Evolutionary conservation across 2,329 filamentous ascomycete species (phyloP).

Genomic region (Botrytis hyacinthi): DNA sequence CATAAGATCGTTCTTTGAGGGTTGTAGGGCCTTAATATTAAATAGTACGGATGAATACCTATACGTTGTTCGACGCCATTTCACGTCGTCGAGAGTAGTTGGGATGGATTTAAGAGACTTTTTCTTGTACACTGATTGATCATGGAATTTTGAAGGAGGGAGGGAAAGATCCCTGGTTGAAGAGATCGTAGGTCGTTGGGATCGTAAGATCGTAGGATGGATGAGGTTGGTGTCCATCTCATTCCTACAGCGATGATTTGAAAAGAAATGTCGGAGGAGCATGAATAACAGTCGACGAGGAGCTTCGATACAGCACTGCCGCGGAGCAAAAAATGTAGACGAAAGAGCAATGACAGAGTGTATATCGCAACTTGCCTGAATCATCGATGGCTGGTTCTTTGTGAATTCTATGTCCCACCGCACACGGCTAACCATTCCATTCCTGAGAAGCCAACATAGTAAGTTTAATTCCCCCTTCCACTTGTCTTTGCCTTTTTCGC

Average conservation of each 20-base stretch:
- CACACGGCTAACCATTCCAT: neutral
- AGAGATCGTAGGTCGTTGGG: neutral
- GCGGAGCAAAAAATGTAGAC: neutral
- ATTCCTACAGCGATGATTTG: neutral
- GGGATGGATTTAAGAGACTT: fast-evolving
- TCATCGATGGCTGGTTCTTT: neutral
- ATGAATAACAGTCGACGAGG: neutral
- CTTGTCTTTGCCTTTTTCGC: neutral
- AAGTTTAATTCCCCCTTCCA: neutral
- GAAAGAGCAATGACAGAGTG: neutral
- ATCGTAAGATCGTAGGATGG: neutral
- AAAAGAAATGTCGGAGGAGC: neutral
- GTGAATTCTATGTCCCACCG: neutral
- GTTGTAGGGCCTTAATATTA: too few species aligned
- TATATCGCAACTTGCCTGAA: neutral
- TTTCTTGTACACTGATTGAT: neutral
- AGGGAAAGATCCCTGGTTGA: too few species aligned
- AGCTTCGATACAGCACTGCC: neutral
- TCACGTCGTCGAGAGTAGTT: neutral
- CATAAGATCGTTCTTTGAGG: too few species aligned
- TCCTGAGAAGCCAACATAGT: neutral
- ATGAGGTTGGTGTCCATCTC: neutral
- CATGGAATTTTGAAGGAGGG: neutral
- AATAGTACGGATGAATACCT: too few species aligned
- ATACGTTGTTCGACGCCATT: neutral